Evolutionary conservation across 345 rosid species (phyloP), one percentile per base, ranked within the genome.

Genomic region (Durio zibethinus): DNA sequence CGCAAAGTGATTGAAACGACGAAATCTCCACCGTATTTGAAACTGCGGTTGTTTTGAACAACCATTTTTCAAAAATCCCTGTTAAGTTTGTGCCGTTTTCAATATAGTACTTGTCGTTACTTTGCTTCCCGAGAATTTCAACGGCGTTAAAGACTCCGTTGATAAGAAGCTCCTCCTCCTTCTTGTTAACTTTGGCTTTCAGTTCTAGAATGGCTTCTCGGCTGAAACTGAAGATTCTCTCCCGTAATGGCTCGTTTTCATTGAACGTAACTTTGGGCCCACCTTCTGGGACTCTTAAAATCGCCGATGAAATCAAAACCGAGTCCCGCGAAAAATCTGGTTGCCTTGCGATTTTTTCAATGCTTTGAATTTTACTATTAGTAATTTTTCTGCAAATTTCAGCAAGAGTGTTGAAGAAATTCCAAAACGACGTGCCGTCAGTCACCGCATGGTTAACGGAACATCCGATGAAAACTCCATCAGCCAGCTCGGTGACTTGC

Each of bases 381-480:
- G 80, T 80, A 9, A 74, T 59, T 0, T 91, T 97, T 76, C 92
- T 87, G 8, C 93, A 76, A 31, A 92, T 40, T 66, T 93, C 97
- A 0, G 99, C 94, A 62, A 89, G 93, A 0, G 93, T 89, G 64
- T 96, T 96, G 29, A 96, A 90, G 88, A 96, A 96, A 65, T 92
- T 92, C 99, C 99, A 96, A 31, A 96, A 81, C 16, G 99, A 96
- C 0, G 99, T 96, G 1, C 98, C 98, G 80, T 96, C 99, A 1
- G 76, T 54, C 10, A 92, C 94, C 53, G 99, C 85, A 76, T 96
- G 99, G 74, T 93, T 96, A 61, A 85, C 84, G 14, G 97, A 40
- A 42, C 97, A 92, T 0, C 94, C 94, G 35, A 93, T 86, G 83
- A 96, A 96, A 53, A 93, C 81, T 7, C 92, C 97, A 79, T 93